Evolutionary conservation across 495 filamentous ascomycete genomes (phyloP).

Genomic region (Penicillium verhagenii): DNA sequence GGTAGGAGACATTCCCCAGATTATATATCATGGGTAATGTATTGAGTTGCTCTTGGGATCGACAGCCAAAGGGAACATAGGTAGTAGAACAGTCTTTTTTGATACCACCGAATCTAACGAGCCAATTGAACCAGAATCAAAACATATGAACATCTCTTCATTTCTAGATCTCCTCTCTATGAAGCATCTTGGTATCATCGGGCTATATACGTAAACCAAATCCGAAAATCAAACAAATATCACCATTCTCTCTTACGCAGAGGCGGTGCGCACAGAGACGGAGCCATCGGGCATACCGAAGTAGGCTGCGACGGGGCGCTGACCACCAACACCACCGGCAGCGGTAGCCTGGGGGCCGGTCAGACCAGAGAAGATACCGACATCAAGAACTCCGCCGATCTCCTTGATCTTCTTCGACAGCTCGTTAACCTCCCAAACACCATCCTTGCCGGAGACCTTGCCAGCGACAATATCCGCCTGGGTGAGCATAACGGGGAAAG

Average conservation of each 20-base stretch:
- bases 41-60: neutral
- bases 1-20: no score
- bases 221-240: neutral
- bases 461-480: slow-evolving; percentile 53
- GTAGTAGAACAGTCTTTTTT: slow-evolving; percentile 5
- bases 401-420: slow-evolving; percentile 71
- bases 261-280: slow-evolving; percentile 52
- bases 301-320: slow-evolving; percentile 90
- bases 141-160: slow-evolving; percentile 4
- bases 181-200: slow-evolving; percentile 28
- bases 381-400: slow-evolving; percentile 86
- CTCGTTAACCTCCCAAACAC: slow-evolving; percentile 74
- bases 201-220: slow-evolving; percentile 11
- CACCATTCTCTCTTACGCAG: slow-evolving; percentile 8
- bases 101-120: slow-evolving; percentile 24
- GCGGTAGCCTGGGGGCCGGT: slow-evolving; percentile 67
- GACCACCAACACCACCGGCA: slow-evolving; percentile 63
- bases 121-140: slow-evolving; percentile 1
- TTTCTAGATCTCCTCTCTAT: neutral
- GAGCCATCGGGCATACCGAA: slow-evolving; percentile 86
- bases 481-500: slow-evolving; percentile 70
- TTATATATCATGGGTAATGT: slow-evolving; percentile 2
- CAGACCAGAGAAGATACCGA: slow-evolving; percentile 81
- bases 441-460: slow-evolving; percentile 48
- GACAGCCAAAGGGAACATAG: neutral